Base-by-base conservation (phyloP, 108 stramenopile genomes). In the Stephanodiscus triporus region DNA sequence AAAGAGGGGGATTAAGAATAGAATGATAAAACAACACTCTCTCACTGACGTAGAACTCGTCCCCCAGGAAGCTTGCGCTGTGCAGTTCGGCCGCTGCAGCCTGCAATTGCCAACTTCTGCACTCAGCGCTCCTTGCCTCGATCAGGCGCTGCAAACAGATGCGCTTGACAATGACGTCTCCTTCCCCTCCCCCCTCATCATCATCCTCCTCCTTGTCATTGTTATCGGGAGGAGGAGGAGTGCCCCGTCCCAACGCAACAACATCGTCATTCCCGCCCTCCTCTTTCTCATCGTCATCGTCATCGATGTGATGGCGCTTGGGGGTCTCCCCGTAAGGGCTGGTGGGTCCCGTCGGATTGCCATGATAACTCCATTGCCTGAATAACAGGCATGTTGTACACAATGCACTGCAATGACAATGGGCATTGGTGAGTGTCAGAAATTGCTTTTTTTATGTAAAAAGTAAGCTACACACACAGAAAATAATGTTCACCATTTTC, bases 51-150 rank as follows among this genome's bases (percentile, higher is more conserved):
- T 79, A 79, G 43, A 73, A 79, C 49, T 79, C 78, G 47, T 79
- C 78, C 16, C 78, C 78, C 17, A 71, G 78, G 40, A 68, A 79
- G 59, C 63, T 75, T 42, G 22, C 68, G 23, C 24, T 55, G n/a
- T 61, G 43, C n/a, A 81, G 60, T 40, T 81, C 80, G 17, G 75
- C 80, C 37, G 70, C 75, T 38, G 76, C 80, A 43, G 76, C 72
- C 43, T 54, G 60, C 26, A 82, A 49, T 26, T 72, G 58, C n/a
- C 77, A 76, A 26, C 58, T 32, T 14, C 76, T 66, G 29, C 77
- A 72, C 38, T 75, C 68, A 40, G 66, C 63, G 8, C 65, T 34
- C 0, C n/a, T n/a, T n/a, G 76, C 66, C 29, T 81, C 76, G 36
- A 77, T 20, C 11, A 53, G 60, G 2, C 67, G 68, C 69, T 55